Evolutionary conservation across 257 asterid species (phyloP), one percentile per base, ranked within the genome.

Genomic region (Perilla frutescens): DNA sequence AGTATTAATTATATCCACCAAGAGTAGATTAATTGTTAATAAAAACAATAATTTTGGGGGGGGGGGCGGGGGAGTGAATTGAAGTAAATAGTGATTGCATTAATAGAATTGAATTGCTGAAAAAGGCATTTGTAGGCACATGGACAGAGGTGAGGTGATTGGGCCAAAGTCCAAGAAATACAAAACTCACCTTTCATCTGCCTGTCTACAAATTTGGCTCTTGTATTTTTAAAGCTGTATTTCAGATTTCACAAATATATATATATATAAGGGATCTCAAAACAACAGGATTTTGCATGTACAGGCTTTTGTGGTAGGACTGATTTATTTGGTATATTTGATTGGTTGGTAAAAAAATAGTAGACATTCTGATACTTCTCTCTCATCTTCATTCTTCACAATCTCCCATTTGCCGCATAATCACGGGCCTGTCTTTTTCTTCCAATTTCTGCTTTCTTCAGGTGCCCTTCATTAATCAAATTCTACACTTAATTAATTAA

Each of bases 321-420:
- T 53, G 67, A 66, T 60, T 49, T 70, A 41, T 32, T 57, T 57
- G 5, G 39, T 40, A 11, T 57, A 57, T 57, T 41, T 69, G 5
- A 9, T 56, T 62, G 29, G 14, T 45, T 51, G 76, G 54, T 53
- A 54, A 62, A 64, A 20, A 40, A 26, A 12, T 71, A 20, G 60
- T 14, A 15, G 37, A 10, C 45, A 49, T 70, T 68, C 57, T 37
- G 64, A 11, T 20, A 20, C 26, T 20, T 20, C 26, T 20, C 26
- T 20, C 26, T 20, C 26, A 60, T 70, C 41, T 40, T 66, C 8
- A 36, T 49, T 58, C 53, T 64, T 76, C 62, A 8, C 78, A 48
- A 48, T 70, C 79, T 11, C 65, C 83, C 73, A 75, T 75, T 78
- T 78, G 81, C 81, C 83, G 76, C 74, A 54, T 32, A 66, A 65